These are phyloP conservation scores for Periglandula ipomoeae DNA, from an alignment of 2,329 filamentous ascomycete genomes.

Conservation along the genomic window DNA sequence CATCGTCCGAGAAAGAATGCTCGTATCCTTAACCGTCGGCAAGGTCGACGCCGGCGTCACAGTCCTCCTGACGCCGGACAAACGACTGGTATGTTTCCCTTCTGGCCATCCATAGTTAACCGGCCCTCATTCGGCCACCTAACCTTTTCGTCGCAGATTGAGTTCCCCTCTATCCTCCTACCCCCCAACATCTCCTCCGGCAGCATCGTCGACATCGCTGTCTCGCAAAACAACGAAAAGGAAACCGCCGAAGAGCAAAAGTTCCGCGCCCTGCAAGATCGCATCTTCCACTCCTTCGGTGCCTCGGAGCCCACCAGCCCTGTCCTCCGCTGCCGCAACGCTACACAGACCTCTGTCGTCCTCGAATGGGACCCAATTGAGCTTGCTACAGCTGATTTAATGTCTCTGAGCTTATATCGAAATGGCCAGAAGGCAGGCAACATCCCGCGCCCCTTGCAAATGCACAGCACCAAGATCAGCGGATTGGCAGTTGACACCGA, in stretches of 20 bases:
- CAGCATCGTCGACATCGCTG: slow-evolving; percentile 96
- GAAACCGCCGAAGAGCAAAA: slow-evolving; percentile 65
- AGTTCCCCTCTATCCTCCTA: slow-evolving; percentile 95
- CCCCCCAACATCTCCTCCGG: slow-evolving; percentile 92
- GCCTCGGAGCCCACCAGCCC: slow-evolving; percentile 67
- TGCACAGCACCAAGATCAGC: slow-evolving; percentile 93
- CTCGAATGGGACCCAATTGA: slow-evolving; percentile 96
- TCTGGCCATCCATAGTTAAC: no score
- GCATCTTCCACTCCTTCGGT: slow-evolving; percentile 82
- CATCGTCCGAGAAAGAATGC: slow-evolving; percentile 49
- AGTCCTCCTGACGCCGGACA: slow-evolving; percentile 92
- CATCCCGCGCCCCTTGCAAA: slow-evolving; percentile 78
- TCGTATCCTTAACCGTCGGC: slow-evolving; percentile 95
- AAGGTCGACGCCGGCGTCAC: slow-evolving; percentile 99
- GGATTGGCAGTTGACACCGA: slow-evolving; percentile 94
- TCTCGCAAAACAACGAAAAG: slow-evolving; percentile 73
- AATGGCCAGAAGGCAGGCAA: slow-evolving; percentile 96
- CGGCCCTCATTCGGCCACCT: no score
- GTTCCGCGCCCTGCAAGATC: slow-evolving; percentile 80
- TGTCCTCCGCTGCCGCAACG: slow-evolving; percentile 83
- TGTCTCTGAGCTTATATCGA: slow-evolving; percentile 82
- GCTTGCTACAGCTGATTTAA: slow-evolving; percentile 83
- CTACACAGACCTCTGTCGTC: slow-evolving; percentile 95
- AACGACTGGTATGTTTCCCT: slow-evolving; percentile 61
- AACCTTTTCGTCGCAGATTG: slow-evolving; percentile 59